phyloP scores from a whole-genome alignment of 257 asterid genomes.

The Lavandula angustifolia region DNA sequence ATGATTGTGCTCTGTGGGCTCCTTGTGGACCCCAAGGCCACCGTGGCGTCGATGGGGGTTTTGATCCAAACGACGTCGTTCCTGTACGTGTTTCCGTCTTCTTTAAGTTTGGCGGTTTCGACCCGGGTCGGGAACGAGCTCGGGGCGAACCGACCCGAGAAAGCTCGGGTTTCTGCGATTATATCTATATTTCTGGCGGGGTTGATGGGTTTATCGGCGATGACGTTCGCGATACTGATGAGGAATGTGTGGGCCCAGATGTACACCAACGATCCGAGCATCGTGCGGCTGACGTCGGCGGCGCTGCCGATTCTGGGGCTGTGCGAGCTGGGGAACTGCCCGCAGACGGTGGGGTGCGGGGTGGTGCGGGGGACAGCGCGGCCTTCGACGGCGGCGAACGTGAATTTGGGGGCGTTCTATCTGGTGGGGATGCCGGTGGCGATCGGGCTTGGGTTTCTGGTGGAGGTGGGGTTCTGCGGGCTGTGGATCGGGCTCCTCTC shows the following conservation, averaged over 20 bases:
- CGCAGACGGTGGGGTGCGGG: constrained; percentile 88
- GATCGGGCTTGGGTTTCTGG: constrained; percentile 57
- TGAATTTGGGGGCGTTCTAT: constrained; percentile 80
- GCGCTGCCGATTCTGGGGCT: constrained; percentile 76
- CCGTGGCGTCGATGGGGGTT: constrained; percentile 82
- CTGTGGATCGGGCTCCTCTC: constrained; percentile 75
- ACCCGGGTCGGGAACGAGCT: constrained; percentile 83
- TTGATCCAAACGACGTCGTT: constrained; percentile 77
- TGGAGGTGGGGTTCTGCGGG: constrained; percentile 70
- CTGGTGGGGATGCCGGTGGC: constrained; percentile 85
- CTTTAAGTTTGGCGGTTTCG: constrained; percentile 69
- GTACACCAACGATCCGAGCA: constrained; percentile 53
- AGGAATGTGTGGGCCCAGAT: constrained; percentile 60
- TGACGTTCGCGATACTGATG: constrained; percentile 52
- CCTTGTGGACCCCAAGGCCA: constrained; percentile 68
- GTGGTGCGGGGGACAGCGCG: constrained; percentile 82
- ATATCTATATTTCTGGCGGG: constrained; percentile 52
- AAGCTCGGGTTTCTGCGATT: constrained; percentile 52
- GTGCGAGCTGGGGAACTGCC: constrained; percentile 90
- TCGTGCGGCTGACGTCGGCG: constrained; percentile 57
- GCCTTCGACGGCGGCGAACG: constrained; percentile 73
- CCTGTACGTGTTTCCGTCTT: constrained; percentile 70
- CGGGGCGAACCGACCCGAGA: constrained; percentile 68
- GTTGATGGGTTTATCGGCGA: constrained; percentile 58
- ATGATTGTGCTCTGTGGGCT: constrained; percentile 79